Evolutionary conservation across 257 asterid species (phyloP).

Genomic region (Solanum ahanhuiri): DNA sequence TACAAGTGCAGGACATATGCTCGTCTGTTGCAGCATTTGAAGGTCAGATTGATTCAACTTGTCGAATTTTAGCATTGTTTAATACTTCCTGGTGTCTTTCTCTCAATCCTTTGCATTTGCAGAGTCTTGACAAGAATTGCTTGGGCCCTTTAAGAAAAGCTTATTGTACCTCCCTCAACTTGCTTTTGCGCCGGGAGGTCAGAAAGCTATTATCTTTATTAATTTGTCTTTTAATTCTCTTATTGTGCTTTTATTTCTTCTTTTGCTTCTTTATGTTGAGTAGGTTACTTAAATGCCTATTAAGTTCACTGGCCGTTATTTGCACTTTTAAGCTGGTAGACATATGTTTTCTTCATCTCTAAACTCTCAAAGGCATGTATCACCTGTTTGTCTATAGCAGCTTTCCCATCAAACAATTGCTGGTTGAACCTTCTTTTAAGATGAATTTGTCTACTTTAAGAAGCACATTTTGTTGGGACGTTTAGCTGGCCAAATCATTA

Average conservation of each 20-base stretch:
- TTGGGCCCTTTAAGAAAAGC: constrained; percentile 86
- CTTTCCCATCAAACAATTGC: not conserved
- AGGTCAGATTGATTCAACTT: constrained; percentile 38
- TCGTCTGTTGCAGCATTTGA: constrained; percentile 93
- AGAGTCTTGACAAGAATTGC: constrained; percentile 87
- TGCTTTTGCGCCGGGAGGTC: constrained; percentile 92
- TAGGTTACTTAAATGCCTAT: not conserved
- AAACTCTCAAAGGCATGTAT: not conserved
- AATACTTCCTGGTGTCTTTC: constrained; percentile 5
- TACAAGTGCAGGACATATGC: constrained; percentile 96
- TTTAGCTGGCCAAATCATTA: not conserved
- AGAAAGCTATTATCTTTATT: constrained; percentile 18
- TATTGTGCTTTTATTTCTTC: not conserved
- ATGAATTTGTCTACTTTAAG: not conserved
- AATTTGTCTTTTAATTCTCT: constrained; percentile 7
- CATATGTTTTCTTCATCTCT: not conserved
- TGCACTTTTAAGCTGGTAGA: not conserved
- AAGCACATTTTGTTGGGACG: not conserved
- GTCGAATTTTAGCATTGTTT: not conserved
- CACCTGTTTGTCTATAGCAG: not conserved
- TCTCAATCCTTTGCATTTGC: constrained; percentile 13
- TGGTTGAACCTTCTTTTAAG: not conserved
- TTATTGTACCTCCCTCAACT: constrained; percentile 87
- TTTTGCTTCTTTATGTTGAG: not conserved
- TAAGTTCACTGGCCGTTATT: not conserved